Base-by-base conservation (phyloP, 352 stramenopile species). In the Globisporangium emineosum region DNA sequence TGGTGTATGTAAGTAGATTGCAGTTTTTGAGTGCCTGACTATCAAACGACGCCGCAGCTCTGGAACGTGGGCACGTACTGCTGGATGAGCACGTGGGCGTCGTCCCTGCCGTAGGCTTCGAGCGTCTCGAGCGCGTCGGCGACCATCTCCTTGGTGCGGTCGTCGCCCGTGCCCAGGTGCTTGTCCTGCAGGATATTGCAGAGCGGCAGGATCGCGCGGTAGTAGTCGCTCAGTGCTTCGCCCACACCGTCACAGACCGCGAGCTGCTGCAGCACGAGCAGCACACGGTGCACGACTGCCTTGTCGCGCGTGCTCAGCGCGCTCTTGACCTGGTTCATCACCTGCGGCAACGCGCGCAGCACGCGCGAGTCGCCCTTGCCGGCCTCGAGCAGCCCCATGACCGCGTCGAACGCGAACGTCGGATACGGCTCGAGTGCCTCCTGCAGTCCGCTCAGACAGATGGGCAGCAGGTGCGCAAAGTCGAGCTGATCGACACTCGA, bases 131-230 rank as follows among this genome's bases (percentile, higher is more conserved):
- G 77, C 21, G 74, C 71, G 35, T 91, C 81, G 1, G 78, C 73
- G 43, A 91, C 79, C 9, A 93, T 68, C 32, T 72, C 73, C 62
- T 73, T 81, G 0, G 83, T 93, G 33, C 50, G 64, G 15, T 76
- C 74, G 63, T 93, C 81, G 50, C 81, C 83, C 1, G 79, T 91
- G 58, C 81, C 83, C 35, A 92, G 59, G 57, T 89, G 83, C 54
- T 86, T 86, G 76, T 91, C 85, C 65, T 91, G 84, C 17, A 92
- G 57, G 29, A 94, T 86, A 68, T 91, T 94, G 69, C 83, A 94
- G 50, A 92, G 67, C n/a, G 85, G 85, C 42, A 94, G 72, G 37
- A 94, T 66, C 12, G 81, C 76, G 17, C 83, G 75, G 62, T 94
- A 92, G 65, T 92, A 83, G 63, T 90, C 81, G 1, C 69, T 52